Conservation (phyloP, 148 eudicot genomes). For the Rhododendron henanense region DNA sequence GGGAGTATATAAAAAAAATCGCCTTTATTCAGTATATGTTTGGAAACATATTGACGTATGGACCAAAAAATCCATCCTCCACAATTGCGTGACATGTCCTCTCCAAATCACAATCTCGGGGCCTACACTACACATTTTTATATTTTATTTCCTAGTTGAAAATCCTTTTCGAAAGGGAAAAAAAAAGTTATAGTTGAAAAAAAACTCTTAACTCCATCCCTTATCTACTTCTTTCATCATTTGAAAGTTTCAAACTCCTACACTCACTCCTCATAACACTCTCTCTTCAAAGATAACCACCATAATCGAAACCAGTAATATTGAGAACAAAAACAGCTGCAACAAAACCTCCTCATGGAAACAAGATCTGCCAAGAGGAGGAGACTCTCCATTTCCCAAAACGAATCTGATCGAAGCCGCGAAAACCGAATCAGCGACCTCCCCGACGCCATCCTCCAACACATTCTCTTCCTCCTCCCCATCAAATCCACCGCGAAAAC, state of each 20-base stretch:
- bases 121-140: too few relatives aligned
- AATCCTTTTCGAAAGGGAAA: too few relatives aligned
- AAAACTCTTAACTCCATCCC: neutral
- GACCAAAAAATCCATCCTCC: too few relatives aligned
- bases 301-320: neutral
- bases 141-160: too few relatives aligned
- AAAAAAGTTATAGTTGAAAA: neutral
- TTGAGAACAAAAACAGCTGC: neutral
- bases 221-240: neutral
- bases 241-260: slow-evolving; percentile 32
- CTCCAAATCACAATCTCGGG: too few relatives aligned
- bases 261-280: slow-evolving; percentile 8
- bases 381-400: slow-evolving; percentile 15
- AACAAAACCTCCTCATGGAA: slow-evolving; percentile 34
- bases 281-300: neutral
- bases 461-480: slow-evolving; percentile 43
- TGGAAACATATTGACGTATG: too few relatives aligned
- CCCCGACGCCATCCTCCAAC: slow-evolving; percentile 50
- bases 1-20: too few relatives aligned
- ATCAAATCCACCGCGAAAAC: slow-evolving; percentile 42
- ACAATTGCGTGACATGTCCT: too few relatives aligned
- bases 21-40: too few relatives aligned
- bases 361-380: slow-evolving; percentile 58
- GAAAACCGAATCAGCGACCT: slow-evolving; percentile 54
- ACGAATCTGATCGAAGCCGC: neutral